These are phyloP conservation scores for Verticillium alfalfae DNA, from an alignment of 2,329 filamentous ascomycete genomes.

Conservation along the genomic window DNA sequence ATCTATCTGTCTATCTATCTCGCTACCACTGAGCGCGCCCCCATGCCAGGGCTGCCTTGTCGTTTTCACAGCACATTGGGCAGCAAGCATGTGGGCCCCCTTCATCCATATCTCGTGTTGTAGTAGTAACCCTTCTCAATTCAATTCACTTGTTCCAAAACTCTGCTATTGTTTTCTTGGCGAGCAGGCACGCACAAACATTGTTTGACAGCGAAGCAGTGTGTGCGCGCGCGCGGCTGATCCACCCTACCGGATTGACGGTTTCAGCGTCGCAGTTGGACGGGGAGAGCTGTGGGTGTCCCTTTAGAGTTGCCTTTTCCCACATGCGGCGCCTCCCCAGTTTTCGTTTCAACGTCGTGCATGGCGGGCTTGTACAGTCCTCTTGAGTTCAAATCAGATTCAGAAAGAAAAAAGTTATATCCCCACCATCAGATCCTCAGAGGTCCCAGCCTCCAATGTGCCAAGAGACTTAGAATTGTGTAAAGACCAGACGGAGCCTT, in stretches of 20 bases:
- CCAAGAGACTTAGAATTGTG: no score
- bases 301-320: background rate
- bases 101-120: background rate
- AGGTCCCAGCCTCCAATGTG: no score
- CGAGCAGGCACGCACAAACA: background rate
- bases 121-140: background rate
- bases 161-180: background rate
- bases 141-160: background rate
- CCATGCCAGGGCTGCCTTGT: background rate
- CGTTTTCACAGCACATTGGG: background rate
- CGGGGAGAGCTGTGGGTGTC: background rate
- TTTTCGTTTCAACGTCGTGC: background rate
- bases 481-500: background rate
- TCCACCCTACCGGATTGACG: background rate
- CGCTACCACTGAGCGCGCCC: no score
- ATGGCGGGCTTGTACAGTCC: background rate
- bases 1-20: background rate
- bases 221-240: background rate
- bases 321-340: background rate
- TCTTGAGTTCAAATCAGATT: no score
- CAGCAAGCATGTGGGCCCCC: background rate
- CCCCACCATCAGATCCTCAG: no score
- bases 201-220: background rate
- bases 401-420: no score
- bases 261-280: background rate